Percentiles rank a stretch among this genome's conserved stretches.
Evolutionary conservation across 805 yeast species (phyloP).

Genomic region (Sugiyamaella mastotermitis): DNA sequence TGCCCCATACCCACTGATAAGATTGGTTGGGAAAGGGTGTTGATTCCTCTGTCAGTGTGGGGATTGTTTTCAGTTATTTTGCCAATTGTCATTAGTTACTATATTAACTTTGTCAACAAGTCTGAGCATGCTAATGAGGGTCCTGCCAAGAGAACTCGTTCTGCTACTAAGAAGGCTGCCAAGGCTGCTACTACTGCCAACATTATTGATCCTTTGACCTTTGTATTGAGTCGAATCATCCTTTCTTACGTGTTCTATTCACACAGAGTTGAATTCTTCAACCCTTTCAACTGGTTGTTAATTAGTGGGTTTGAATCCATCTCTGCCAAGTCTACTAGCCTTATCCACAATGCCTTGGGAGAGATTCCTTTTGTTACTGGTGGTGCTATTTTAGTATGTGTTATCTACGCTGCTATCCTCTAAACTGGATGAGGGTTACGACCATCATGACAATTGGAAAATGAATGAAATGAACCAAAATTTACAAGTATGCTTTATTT

Average conservation of each 20-base stretch:
- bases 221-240: constrained; percentile 43
- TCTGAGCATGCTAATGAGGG: constrained; percentile 4
- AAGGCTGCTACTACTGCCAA: constrained; percentile 14
- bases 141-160: constrained; percentile 8
- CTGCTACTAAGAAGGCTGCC: constrained; percentile 10
- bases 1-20: constrained; percentile 6
- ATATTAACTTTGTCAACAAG: constrained; percentile 29
- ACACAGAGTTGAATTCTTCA: constrained; percentile 14
- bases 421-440: constrained; percentile 6
- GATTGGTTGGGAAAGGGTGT: constrained; percentile 13
- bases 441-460: too few species aligned
- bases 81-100: constrained; percentile 27
- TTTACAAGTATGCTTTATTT: too few species aligned
- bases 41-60: constrained; percentile 27
- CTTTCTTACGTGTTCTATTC: constrained; percentile 30
- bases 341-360: constrained; percentile 27
- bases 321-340: constrained; percentile 10
- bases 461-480: too few species aligned
- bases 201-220: constrained; percentile 49
- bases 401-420: constrained; percentile 33
- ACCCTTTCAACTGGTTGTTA: constrained; percentile 23
- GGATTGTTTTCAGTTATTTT: constrained; percentile 17
- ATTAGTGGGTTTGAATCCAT: constrained; percentile 11
- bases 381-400: constrained; percentile 28
- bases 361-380: constrained; percentile 30